Evolutionary conservation across 108 stramenopile species (phyloP).

Genomic region (Skeletonema potamos): DNA sequence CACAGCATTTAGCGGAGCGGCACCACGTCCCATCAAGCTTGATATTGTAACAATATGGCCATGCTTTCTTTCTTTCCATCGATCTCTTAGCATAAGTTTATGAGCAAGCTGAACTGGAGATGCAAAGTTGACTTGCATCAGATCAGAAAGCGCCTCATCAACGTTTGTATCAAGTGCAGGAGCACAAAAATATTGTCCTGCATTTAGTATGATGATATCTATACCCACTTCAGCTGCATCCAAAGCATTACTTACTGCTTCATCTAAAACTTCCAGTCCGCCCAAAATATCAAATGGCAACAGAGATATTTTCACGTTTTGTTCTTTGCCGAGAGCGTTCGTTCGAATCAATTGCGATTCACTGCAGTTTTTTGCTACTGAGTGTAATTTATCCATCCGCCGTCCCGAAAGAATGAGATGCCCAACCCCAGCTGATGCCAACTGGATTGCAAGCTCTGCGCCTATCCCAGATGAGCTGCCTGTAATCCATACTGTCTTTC

Average conservation of each 20-base stretch:
- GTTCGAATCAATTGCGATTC: neutral
- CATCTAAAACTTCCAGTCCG: neutral
- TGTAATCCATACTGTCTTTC: slow-evolving; percentile 67
- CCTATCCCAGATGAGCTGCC: slow-evolving; percentile 77
- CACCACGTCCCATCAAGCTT: slow-evolving; percentile 56
- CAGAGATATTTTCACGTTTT: slow-evolving; percentile 2
- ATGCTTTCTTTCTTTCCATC: slow-evolving; percentile 8
- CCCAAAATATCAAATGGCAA: slow-evolving; percentile 21
- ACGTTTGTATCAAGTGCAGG: slow-evolving; percentile 15
- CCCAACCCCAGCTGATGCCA: slow-evolving; percentile 25
- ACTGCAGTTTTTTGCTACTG: slow-evolving; percentile 44
- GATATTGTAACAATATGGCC: slow-evolving; percentile 60
- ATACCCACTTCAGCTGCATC: slow-evolving; percentile 2
- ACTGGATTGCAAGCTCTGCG: slow-evolving; percentile 51
- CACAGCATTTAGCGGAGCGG: slow-evolving; percentile 62
- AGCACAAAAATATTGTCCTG: slow-evolving; percentile 11
- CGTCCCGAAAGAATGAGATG: slow-evolving; percentile 62
- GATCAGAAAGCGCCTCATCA: neutral
- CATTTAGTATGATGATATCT: slow-evolving; percentile 29
- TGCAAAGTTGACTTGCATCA: slow-evolving; percentile 26
- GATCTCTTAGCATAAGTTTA: slow-evolving; percentile 2
- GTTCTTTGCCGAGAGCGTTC: neutral
- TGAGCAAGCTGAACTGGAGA: slow-evolving; percentile 19
- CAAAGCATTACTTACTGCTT: slow-evolving; percentile 4
- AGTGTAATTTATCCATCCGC: slow-evolving; percentile 28